phyloP scores from a whole-genome alignment of 345 rosid genomes.

The Populus pruinosa region DNA sequence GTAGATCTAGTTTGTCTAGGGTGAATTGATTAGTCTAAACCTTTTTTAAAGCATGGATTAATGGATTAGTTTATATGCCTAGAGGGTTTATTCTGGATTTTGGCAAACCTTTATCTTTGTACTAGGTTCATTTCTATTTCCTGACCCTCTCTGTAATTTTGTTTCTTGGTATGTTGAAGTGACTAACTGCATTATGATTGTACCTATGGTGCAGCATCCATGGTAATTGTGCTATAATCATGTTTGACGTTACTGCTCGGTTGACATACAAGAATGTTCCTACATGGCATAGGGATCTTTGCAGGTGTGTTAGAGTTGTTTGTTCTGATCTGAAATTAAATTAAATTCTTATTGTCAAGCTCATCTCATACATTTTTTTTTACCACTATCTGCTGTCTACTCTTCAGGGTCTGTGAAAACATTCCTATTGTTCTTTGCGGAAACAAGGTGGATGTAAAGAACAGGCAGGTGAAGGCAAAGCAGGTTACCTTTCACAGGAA shows the following conservation, averaged over 20 bases:
- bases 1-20: no score
- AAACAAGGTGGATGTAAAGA: constrained; percentile 91
- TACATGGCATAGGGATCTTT: constrained; percentile 94
- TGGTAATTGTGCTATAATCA: constrained; percentile 93
- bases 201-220: constrained; percentile 60
- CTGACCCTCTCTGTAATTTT: no score
- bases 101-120: neutral
- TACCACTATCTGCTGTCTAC: neutral
- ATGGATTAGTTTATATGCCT: neutral
- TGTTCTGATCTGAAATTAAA: neutral
- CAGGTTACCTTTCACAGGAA: constrained; percentile 92
- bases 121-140: neutral
- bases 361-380: neutral
- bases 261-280: constrained; percentile 96
- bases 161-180: neutral
- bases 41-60: no score
- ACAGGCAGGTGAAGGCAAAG: constrained; percentile 92
- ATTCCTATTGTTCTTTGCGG: constrained; percentile 91
- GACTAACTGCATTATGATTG: neutral
- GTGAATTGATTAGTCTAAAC: no score
- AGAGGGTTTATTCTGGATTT: neutral
- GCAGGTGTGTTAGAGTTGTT: constrained; percentile 43
- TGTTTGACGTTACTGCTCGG: constrained; percentile 95
- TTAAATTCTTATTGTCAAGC: neutral
- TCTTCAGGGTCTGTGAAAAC: constrained; percentile 76